Conservation (phyloP, 306 rosid genomes). For the Medicago arabica region DNA sequence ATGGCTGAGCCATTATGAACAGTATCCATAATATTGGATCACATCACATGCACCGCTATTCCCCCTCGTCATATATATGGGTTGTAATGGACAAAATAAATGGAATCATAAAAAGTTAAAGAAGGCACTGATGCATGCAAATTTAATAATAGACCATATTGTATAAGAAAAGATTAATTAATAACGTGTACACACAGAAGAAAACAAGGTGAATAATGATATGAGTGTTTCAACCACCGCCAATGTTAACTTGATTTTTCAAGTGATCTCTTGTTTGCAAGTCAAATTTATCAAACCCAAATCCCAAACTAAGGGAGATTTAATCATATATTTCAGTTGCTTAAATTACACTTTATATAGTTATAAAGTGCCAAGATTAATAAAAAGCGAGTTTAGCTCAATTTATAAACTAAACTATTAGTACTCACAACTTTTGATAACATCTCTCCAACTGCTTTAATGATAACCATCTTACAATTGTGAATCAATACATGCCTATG, state of each 20-base stretch:
- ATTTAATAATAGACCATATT: background rate
- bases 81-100: slow-evolving; percentile 32
- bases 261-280: slow-evolving; percentile 28
- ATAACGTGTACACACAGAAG: background rate
- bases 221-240: slow-evolving; percentile 5
- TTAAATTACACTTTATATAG: background rate
- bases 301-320: slow-evolving; percentile 1
- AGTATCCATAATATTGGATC: slow-evolving; percentile 23
- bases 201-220: background rate
- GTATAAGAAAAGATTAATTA: background rate
- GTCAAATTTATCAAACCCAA: slow-evolving; percentile 20
- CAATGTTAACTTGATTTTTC: slow-evolving; percentile 19
- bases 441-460: slow-evolving; percentile 1
- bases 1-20: background rate
- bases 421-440: slow-evolving; percentile 10
- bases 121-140: slow-evolving; percentile 8
- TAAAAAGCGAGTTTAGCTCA: background rate
- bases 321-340: slow-evolving; percentile 1
- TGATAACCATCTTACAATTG: background rate
- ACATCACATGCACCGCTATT: slow-evolving; percentile 37
- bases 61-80: background rate
- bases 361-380: background rate
- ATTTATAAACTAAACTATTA: background rate
- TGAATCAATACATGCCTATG: background rate
- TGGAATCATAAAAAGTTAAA: slow-evolving; percentile 23